Evolutionary conservation across 305 asterid species (phyloP).

Genomic region (Caryopteris hybrid): DNA sequence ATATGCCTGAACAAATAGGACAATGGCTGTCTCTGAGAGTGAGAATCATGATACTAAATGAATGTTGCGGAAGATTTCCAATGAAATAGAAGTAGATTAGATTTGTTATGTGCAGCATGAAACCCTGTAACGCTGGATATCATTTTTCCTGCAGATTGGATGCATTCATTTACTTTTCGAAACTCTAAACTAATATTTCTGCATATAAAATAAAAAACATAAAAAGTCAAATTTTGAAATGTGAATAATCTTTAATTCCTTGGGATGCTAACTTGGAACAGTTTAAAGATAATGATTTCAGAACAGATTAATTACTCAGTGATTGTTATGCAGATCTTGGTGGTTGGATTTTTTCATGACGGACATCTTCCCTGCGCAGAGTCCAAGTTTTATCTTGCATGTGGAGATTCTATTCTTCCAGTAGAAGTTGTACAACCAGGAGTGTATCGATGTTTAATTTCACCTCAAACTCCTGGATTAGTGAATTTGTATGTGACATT

Average conservation of each 20-base stretch:
- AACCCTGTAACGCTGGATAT: not conserved
- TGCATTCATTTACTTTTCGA: not conserved
- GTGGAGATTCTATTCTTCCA: slow-evolving; percentile 63
- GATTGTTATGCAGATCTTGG: slow-evolving; percentile 62
- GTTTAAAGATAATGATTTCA: not conserved
- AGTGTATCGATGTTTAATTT: slow-evolving; percentile 65
- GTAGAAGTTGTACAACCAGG: slow-evolving; percentile 69
- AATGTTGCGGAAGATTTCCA: not conserved
- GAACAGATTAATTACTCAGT: slow-evolving; percentile 13
- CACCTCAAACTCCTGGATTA: slow-evolving; percentile 68
- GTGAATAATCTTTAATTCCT: not conserved
- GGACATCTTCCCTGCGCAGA: slow-evolving; percentile 37
- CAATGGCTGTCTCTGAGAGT: not conserved
- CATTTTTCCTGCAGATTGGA: slow-evolving; percentile 1
- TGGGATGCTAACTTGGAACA: not conserved
- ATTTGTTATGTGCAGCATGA: not conserved
- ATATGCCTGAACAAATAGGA: not conserved
- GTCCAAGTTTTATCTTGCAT: slow-evolving; percentile 53
- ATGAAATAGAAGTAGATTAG: not conserved
- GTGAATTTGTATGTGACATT: slow-evolving; percentile 66
- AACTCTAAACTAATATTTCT: not conserved
- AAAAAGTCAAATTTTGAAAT: not conserved
- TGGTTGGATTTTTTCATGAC: slow-evolving; percentile 66
- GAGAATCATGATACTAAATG: not conserved
- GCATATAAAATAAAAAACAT: not conserved